Percentiles rank a stretch among this genome's conserved stretches.
These are phyloP conservation scores for Termitomyces titanicus DNA, from an alignment of 768 basidiomycete species.

Conservation along the genomic window DNA sequence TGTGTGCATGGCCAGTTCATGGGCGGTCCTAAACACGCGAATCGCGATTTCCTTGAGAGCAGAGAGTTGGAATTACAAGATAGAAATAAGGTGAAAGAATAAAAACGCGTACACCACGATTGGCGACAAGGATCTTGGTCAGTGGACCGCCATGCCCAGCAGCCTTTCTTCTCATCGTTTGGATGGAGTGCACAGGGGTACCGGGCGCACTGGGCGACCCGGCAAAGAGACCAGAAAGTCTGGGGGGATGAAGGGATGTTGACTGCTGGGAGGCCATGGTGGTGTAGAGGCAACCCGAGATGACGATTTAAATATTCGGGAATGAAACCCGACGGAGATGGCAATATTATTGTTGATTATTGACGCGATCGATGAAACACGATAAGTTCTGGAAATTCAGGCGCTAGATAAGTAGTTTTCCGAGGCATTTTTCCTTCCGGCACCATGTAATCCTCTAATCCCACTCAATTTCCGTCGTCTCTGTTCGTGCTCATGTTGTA, in stretches of 20 bases:
- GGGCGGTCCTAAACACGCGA: conserved; percentile 96
- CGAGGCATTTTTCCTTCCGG: no score
- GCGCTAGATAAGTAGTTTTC: no score
- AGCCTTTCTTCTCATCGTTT: conserved; percentile 86
- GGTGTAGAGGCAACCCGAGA: conserved; percentile 14
- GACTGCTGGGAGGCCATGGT: conserved; percentile 40
- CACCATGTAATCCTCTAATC: no score
- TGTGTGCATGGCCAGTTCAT: conserved; percentile 98
- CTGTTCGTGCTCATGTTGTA: no score
- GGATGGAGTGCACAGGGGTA: conserved; percentile 86
- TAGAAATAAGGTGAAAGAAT: conserved; percentile 8
- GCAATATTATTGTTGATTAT: not conserved
- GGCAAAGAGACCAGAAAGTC: conserved; percentile 70
- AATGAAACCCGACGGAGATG: conserved; percentile 8
- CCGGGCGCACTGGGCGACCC: conserved; percentile 73
- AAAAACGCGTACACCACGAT: conserved; percentile 71
- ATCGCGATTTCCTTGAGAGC: conserved; percentile 94
- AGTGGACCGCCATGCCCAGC: conserved; percentile 88
- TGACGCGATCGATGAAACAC: no score
- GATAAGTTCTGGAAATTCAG: no score
- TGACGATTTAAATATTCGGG: conserved; percentile 7
- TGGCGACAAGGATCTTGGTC: conserved; percentile 90
- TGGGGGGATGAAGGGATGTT: conserved; percentile 60
- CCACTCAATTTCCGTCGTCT: conserved; percentile 20
- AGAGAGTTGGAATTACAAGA: conserved; percentile 3